Conservation (phyloP, 805 yeast species). For the Isabelozyma gotoi region DNA sequence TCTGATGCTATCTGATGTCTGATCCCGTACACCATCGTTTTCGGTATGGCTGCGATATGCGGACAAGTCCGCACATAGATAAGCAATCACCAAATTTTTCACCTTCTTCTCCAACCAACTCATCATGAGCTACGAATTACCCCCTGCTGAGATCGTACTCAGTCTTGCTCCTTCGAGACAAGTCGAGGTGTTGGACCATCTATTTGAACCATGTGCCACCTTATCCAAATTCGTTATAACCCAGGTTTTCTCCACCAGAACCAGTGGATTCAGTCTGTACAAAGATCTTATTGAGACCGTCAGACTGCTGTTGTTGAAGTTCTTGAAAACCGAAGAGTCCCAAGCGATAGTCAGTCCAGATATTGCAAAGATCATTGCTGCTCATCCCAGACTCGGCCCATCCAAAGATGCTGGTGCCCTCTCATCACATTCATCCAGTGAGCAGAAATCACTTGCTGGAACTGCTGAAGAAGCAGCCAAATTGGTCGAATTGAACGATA, state of each 20-base stretch:
- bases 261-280: constrained; percentile 17
- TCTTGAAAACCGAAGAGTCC: constrained; percentile 22
- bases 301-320: constrained; percentile 35
- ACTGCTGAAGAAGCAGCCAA: constrained; percentile 48
- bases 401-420: constrained; percentile 35
- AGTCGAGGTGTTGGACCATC: constrained; percentile 45
- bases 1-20: too few species aligned
- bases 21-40: too few species aligned
- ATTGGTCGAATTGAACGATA: constrained; percentile 53
- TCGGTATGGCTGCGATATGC: too few species aligned
- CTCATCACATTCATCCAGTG: constrained; percentile 65
- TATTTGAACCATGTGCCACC: constrained; percentile 67
- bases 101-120: background rate
- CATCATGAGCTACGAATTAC: constrained; percentile 15
- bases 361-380: constrained; percentile 65
- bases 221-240: constrained; percentile 33
- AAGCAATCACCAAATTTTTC: too few species aligned
- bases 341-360: constrained; percentile 18
- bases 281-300: constrained; percentile 45
- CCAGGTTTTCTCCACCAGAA: constrained; percentile 17
- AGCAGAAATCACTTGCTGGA: constrained; percentile 64
- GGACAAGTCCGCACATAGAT: too few species aligned
- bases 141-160: constrained; percentile 22
- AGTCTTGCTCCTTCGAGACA: constrained; percentile 22
- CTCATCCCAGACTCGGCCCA: constrained; percentile 89